phyloP scores from a whole-genome alignment of 179 eudicot species.

The Pouteria campechiana region DNA sequence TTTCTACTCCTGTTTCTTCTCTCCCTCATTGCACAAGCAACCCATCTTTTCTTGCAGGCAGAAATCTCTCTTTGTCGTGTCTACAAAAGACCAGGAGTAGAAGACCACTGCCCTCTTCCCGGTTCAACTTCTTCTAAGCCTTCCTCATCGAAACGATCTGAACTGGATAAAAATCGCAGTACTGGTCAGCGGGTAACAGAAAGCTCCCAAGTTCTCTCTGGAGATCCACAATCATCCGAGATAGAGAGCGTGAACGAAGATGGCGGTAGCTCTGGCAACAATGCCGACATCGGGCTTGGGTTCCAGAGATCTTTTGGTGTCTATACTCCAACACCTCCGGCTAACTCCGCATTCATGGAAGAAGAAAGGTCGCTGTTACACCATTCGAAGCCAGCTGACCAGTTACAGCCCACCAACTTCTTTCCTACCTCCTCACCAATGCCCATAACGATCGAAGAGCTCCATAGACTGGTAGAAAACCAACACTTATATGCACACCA shows the following conservation, averaged over 20 bases:
- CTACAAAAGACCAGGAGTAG: slow-evolving; percentile 79
- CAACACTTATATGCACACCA: slow-evolving; percentile 40
- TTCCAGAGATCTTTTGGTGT: slow-evolving; percentile 21
- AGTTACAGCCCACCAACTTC: slow-evolving; percentile 7
- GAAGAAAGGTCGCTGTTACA: neutral
- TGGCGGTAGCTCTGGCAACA: slow-evolving; percentile 46
- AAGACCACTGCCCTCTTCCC: slow-evolving; percentile 59
- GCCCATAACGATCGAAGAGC: slow-evolving; percentile 27
- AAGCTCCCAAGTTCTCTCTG: slow-evolving; percentile 6
- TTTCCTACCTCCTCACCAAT: slow-evolving; percentile 9
- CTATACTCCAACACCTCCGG: slow-evolving; percentile 16
- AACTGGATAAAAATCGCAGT: slow-evolving; percentile 10
- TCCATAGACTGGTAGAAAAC: slow-evolving; percentile 42
- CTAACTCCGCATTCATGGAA: slow-evolving; percentile 2
- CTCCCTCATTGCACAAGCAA: neutral
- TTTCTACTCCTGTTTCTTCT: neutral
- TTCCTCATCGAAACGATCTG: slow-evolving; percentile 28
- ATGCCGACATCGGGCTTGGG: slow-evolving; percentile 44
- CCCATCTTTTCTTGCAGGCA: slow-evolving; percentile 24
- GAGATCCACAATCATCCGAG: slow-evolving; percentile 13
- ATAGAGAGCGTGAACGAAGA: slow-evolving; percentile 23
- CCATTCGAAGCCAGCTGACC: neutral
- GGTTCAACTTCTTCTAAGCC: slow-evolving; percentile 29
- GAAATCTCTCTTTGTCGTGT: slow-evolving; percentile 88
- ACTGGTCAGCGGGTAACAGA: neutral